Evolutionary conservation across 225 moss, liverwort and hornwort species (phyloP).

Genomic region (Pseudoscleropodium purum): DNA sequence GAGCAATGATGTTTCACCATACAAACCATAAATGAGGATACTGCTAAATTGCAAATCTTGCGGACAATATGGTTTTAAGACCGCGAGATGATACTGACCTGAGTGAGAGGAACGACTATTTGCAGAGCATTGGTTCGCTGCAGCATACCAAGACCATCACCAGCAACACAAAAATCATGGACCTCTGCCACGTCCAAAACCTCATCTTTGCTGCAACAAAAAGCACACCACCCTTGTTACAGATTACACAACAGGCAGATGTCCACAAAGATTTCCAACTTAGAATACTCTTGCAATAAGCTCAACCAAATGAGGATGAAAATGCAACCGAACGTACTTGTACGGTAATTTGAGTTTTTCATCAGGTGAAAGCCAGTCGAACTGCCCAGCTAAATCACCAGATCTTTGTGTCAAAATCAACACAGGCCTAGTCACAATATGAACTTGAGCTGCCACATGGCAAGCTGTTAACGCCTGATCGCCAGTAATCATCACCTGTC

Average conservation of each 20-base stretch:
- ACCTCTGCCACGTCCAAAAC: constrained; percentile 53
- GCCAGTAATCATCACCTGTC: constrained; percentile 95
- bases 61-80: not conserved
- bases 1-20: not conserved
- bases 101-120: constrained; percentile 69
- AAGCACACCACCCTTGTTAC: not conserved
- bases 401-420: constrained; percentile 69
- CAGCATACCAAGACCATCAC: constrained; percentile 88
- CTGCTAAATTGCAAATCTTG: not conserved
- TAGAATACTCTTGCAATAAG: not conserved
- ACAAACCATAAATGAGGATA: not conserved
- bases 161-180: constrained; percentile 83
- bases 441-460: constrained; percentile 86
- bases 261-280: not conserved
- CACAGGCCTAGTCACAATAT: constrained; percentile 67
- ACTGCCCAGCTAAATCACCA: constrained; percentile 33
- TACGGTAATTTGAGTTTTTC: constrained; percentile 55
- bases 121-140: constrained; percentile 67
- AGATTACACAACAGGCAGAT: not conserved
- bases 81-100: constrained; percentile 33
- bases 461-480: constrained; percentile 98
- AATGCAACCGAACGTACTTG: constrained; percentile 27
- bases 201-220: constrained; percentile 50
- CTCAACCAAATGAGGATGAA: not conserved
- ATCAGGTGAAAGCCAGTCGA: constrained; percentile 92